Base-by-base conservation (phyloP, 2,329 filamentous ascomycete genomes). In the Hymenoscyphus repandus region DNA sequence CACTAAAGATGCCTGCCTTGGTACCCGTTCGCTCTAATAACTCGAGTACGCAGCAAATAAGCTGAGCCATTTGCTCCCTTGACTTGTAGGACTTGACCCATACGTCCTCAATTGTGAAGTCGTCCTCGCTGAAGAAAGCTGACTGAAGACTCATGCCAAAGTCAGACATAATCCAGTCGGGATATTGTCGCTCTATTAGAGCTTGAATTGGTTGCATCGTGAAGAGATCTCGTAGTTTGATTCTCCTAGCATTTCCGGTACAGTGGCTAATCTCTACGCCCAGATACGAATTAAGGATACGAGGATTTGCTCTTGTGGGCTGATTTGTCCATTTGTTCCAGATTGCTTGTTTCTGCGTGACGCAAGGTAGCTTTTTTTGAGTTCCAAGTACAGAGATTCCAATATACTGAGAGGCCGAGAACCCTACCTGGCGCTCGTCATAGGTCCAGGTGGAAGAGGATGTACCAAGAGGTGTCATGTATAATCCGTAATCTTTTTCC, bases 191-290 rank as follows among this genome's bases (percentile, higher is more conserved):
- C 15, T 38, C 13, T 46, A 46, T 22, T 9, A 46, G 20, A 4
- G 32, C 20, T 38, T 30, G 44, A 15, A 46, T 46, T 13, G 44
- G 33, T 6, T 38, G 5, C 33, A 37, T 46, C 9, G 34, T 15
- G 13, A 54, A 27, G 1, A 54, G 18, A 36, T 52, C 45, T n/a
- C 37, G 43, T 17, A 55, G 9, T 20, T 37, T 45, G 13, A 52
- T 34, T n/a, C 53, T 37, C 22, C 46, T 47, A 9, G 53, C 41
- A 44, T 55, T 55, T 41, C 53, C 53, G 6, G 53, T 55, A 30
- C 53, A 55, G 18, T 52, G 49, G 18, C 53, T 55, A 13, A 55
- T 50, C 32, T 55, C 53, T 15, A 55, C 45, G 18, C 46, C 49
- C 13, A 52, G 17, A 13, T 44, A 55, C 2, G 27, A 34, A 37